Evolutionary conservation across 225 moss, liverwort and hornwort genomes (phyloP), one percentile per base, ranked within the genome.

Genomic region (Thuidium tamariscinum): DNA sequence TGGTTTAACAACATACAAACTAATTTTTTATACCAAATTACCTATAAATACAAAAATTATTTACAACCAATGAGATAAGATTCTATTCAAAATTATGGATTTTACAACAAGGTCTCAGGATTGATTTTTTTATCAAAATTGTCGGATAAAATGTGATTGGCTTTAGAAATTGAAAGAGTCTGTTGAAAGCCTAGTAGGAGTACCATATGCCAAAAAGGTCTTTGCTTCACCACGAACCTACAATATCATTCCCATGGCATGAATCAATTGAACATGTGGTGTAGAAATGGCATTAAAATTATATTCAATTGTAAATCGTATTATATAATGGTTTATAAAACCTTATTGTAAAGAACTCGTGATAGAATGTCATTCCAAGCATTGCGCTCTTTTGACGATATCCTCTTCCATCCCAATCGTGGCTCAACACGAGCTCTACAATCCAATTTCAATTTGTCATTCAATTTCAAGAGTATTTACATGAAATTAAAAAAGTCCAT

Each of bases 361-460:
- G 96, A 95, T 78, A 98, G 66, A 71, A 94, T 92, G 81, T 89
- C 93, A 77, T 98, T 98, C 98, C 98, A 98, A 63, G 91, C 88
- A 83, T 98, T 98, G 17, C 96, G 93, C 61, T 98, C 95, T 25
- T 89, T 89, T 13, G 85, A 11, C 26, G 92, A 88, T 83, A 98
- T 94, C 85, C 93, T 91, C 82, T 79, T 93, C 94, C 93, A 96
- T 42, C 96, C 91, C 88, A 98, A 84, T 3, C 93, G 94, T 44
- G 98, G 98, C 85, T 97, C 98, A 55, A 77, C 93, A 46, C 92
- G 55, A 55, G 95, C 88, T 61, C 93, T 93, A 80, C 57, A 57
- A 71, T 82, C 7, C 55, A 22, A 63, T 25, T 67, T 44, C 25
- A 86, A 14, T 42, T 55, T 19, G 1, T 54, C 4, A 72, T 13